Evolutionary conservation across 148 eudicot genomes (phyloP).

Genomic region (Silene uniflora): DNA sequence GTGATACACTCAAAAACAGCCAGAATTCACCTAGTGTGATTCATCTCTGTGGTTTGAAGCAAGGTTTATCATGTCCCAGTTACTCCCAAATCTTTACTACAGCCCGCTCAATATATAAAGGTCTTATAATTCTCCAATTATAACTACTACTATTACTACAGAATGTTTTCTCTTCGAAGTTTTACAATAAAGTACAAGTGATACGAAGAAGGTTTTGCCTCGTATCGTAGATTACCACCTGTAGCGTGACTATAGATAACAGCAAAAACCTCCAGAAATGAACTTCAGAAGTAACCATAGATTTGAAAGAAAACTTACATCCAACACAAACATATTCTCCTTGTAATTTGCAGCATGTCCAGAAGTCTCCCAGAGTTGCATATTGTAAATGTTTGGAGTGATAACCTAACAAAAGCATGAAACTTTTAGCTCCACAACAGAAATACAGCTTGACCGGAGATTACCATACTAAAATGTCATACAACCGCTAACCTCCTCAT

Average conservation of each 20-base stretch:
- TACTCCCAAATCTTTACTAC: too few species aligned
- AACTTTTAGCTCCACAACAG: constrained; percentile 11
- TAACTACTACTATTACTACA: not conserved
- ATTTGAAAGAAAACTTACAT: constrained; percentile 45
- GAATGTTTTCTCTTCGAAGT: not conserved
- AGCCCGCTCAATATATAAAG: not conserved
- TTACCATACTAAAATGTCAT: constrained; percentile 11
- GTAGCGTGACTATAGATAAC: not conserved
- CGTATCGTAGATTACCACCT: not conserved
- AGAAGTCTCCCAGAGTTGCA: constrained; percentile 98
- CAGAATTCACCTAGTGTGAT: too few species aligned
- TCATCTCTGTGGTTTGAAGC: too few species aligned
- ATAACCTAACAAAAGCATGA: constrained; percentile 50
- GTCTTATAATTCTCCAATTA: not conserved
- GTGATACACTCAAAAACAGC: too few species aligned
- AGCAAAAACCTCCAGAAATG: not conserved
- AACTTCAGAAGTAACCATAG: not conserved
- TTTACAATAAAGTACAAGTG: not conserved
- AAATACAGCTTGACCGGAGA: not conserved
- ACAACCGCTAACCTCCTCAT: constrained; percentile 60
- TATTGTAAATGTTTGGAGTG: constrained; percentile 87
- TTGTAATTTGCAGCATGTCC: constrained; percentile 97
- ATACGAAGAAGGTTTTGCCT: not conserved
- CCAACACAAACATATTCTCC: constrained; percentile 96
- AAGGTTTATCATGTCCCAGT: too few species aligned